Evolutionary conservation across 768 basidiomycete species (phyloP), one percentile per base, ranked within the genome.

Genomic region (Xerocomellus amylosporus): DNA sequence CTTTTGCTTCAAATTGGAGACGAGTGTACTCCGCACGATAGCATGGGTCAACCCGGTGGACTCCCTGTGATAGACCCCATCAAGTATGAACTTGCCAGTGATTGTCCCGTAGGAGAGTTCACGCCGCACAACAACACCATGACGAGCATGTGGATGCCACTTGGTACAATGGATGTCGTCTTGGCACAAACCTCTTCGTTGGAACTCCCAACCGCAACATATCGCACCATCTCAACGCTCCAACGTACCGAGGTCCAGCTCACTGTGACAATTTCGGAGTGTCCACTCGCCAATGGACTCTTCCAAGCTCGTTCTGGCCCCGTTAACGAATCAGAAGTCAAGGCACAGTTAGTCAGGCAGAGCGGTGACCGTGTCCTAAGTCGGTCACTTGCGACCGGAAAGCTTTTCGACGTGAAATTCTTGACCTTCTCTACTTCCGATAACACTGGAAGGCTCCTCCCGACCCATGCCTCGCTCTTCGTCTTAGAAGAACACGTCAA

Each of bases 331-430:
- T 42, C 24, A 37, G n/a, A 33, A 12, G 22, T 38, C 30, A 45
- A 58, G 9, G 40, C 12, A 13, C 40, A 46, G 28, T 24, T 61
- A 2, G 54, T 47, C 33, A 55, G 19, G 22, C 62, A 34, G 40
- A 49, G 45, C 6, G 30, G 41, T 30, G 56, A 58, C 14, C 26
- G 14, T 40, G 22, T 56, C 14, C n/a, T 67, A 13, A 40, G 30
- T 38, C 52, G 9, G 40, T 64, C 52, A 33, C 58, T 67, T 17
- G 15, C 33, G 12, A 64, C 62, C 6, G 64, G 64, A 43, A 61
- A 46, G 39, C 45, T 55, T 14, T 56, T 51, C n/a, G 64, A 64
- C 20, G 53, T 64, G n/a, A 60, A 50, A 13, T 65, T 65, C 53
- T 17, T 66, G 50, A 20, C 64, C 31, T 22, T 2, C 33, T 40